phyloP scores from a whole-genome alignment of 73 alveolate species.

The Durusdinium trenchii region DNA sequence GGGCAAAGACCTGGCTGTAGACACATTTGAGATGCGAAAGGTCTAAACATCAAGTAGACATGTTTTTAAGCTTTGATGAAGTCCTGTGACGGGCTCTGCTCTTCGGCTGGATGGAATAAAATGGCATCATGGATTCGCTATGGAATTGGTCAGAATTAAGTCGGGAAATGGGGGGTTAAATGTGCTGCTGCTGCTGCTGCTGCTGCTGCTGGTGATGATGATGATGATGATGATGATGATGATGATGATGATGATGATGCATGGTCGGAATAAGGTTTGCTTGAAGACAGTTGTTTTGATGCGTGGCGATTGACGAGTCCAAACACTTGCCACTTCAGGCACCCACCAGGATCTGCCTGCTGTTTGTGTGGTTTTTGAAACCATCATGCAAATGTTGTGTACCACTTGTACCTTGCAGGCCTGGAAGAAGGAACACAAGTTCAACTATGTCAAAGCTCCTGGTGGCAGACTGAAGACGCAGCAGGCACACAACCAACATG shows the following conservation, averaged over 20 bases:
- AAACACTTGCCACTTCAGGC: no score
- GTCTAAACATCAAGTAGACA: no score
- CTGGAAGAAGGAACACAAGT: conserved; percentile 69
- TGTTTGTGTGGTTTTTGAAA: not conserved
- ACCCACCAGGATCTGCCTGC: not conserved
- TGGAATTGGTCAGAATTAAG: no score
- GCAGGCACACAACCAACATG: conserved; percentile 8
- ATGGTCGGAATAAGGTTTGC: not conserved
- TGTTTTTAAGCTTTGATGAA: no score
- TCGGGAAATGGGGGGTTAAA: no score
- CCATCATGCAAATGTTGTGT: not conserved
- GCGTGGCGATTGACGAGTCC: no score
- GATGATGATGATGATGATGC: not conserved
- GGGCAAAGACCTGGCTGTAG: no score
- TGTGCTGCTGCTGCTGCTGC: not conserved
- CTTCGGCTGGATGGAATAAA: no score
- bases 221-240: not conserved
- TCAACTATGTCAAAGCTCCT: conserved; percentile 65
- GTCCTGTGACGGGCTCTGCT: no score
- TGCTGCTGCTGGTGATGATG: not conserved
- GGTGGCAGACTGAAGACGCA: conserved; percentile 73
- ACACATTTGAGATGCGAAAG: no score
- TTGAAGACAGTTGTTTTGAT: not conserved
- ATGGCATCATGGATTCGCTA: no score
- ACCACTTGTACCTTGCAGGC: not conserved